Conservation (phyloP, 1,139 yeast species). For the Diutina ranongensis region DNA sequence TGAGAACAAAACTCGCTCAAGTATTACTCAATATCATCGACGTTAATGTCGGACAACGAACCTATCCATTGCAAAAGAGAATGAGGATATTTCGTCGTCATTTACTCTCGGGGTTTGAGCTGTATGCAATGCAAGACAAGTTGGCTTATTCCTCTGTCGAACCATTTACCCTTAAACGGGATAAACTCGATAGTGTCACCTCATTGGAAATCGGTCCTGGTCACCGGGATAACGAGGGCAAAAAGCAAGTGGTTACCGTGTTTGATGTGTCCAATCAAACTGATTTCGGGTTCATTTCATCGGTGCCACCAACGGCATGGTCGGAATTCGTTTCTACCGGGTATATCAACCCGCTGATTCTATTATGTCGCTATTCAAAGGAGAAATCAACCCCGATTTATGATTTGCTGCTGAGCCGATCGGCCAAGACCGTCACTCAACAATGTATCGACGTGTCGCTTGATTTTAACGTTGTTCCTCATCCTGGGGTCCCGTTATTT, state of each 20-base stretch:
- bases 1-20: slow-evolving; percentile 52
- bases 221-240: neutral
- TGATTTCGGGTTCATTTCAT: neutral
- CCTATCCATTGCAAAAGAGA: slow-evolving; percentile 39
- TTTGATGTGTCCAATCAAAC: neutral
- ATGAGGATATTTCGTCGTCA: slow-evolving; percentile 42
- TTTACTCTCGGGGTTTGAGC: slow-evolving; percentile 53
- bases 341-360: slow-evolving; percentile 1
- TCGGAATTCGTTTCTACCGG: neutral
- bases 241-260: too few relatives aligned
- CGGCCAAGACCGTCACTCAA: neutral
- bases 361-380: neutral
- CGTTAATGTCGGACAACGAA: slow-evolving; percentile 26
- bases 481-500: slow-evolving; percentile 26
- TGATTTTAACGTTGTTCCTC: slow-evolving; percentile 32
- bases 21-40: slow-evolving; percentile 53
- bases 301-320: slow-evolving; percentile 3
- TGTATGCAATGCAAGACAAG: slow-evolving; percentile 18
- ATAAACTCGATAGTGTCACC: neutral
- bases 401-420: neutral
- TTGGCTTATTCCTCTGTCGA: neutral
- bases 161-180: slow-evolving; percentile 8
- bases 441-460: slow-evolving; percentile 30
- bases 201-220: neutral
- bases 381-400: neutral